Evolutionary conservation across 1,284 basidiomycete species (phyloP).

Genomic region (Cutaneotrichosporon daszewskae): DNA sequence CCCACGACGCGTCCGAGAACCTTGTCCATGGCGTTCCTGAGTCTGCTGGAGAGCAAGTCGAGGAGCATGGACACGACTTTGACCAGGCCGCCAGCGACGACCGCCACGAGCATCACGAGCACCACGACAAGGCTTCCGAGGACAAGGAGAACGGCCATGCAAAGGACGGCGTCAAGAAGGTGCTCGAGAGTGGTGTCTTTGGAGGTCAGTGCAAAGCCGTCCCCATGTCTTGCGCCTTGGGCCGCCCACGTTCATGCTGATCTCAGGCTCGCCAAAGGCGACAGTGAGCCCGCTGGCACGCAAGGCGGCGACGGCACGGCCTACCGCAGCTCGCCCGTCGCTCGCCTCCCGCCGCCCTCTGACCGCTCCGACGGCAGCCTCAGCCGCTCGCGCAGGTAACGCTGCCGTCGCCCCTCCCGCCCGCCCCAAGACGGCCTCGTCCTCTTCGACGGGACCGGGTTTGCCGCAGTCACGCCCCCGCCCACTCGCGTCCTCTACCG

Average conservation of each 20-base stretch:
- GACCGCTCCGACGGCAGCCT: slow-evolving; percentile 18
- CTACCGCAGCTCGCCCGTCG: slow-evolving; percentile 10
- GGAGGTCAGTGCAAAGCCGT: slow-evolving; percentile 27
- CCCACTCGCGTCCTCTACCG: slow-evolving; percentile 8
- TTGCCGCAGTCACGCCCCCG: slow-evolving; percentile 8
- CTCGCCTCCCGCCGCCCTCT: slow-evolving; percentile 19
- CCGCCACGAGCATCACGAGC: neutral
- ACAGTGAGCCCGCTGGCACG: slow-evolving; percentile 6
- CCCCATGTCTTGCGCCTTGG: neutral
- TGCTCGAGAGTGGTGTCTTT: slow-evolving; percentile 43
- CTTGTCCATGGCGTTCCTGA: too few species aligned
- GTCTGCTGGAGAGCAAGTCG: too few species aligned
- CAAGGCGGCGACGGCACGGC: slow-evolving; percentile 6
- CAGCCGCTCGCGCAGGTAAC: slow-evolving; percentile 12
- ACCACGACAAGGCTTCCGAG: neutral
- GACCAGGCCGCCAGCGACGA: slow-evolving; percentile 1
- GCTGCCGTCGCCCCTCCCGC: neutral
- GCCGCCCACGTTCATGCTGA: too few species aligned
- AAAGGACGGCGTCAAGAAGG: slow-evolving; percentile 32
- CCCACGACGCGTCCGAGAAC: too few species aligned
- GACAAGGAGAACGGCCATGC: slow-evolving; percentile 11
- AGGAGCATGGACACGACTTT: too few species aligned
- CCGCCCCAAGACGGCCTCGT: slow-evolving; percentile 14
- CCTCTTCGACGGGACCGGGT: slow-evolving; percentile 13
- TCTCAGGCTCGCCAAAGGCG: slow-evolving; percentile 11